A percentile compares a stretch with the other conserved stretches of the same genome.
These are phyloP conservation scores for Leccinum imitatum DNA, from an alignment of 768 basidiomycete genomes.

Conservation along the genomic window DNA sequence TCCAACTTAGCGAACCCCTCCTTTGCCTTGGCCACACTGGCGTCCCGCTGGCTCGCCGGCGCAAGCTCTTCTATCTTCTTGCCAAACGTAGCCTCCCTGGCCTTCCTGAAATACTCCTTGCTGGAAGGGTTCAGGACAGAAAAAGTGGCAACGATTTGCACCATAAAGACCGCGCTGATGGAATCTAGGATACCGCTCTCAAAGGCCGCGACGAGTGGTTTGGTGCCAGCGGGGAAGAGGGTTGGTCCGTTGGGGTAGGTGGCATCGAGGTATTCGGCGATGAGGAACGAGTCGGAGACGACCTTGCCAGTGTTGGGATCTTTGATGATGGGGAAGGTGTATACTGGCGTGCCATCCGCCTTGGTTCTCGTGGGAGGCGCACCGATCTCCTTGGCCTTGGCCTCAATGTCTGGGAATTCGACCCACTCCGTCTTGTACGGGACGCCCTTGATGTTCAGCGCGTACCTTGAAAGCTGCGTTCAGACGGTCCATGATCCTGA, in stretches of 20 bases:
- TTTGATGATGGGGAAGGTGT: conserved; percentile 43
- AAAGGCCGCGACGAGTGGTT: too few species aligned
- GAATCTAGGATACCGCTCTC: conserved; percentile 4
- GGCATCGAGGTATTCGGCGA: conserved; percentile 47
- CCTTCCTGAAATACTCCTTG: conserved; percentile 33
- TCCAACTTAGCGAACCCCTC: conserved; percentile 27
- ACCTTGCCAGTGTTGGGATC: conserved; percentile 37
- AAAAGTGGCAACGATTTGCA: conserved; percentile 16
- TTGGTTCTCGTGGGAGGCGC: conserved; percentile 32
- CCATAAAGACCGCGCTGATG: conserved; percentile 10
- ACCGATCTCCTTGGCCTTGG: conserved; percentile 33
- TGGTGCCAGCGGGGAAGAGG: too few species aligned
- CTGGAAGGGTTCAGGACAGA: conserved; percentile 28
- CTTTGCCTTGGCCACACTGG: conserved; percentile 29
- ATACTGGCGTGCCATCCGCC: conserved; percentile 32
- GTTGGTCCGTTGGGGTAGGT: conserved; percentile 23
- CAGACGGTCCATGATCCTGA: neutral
- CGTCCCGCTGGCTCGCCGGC: conserved; percentile 30
- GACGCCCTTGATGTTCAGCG: conserved; percentile 42
- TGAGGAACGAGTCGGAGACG: conserved; percentile 24
- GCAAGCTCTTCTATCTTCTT: conserved; percentile 37
- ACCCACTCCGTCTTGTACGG: conserved; percentile 44
- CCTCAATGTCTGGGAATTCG: conserved; percentile 42
- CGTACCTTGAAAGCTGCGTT: conserved; percentile 25
- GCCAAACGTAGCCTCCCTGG: conserved; percentile 34